Conservation (phyloP, 768 basidiomycete species). For the Mrakia gelida region DNA sequence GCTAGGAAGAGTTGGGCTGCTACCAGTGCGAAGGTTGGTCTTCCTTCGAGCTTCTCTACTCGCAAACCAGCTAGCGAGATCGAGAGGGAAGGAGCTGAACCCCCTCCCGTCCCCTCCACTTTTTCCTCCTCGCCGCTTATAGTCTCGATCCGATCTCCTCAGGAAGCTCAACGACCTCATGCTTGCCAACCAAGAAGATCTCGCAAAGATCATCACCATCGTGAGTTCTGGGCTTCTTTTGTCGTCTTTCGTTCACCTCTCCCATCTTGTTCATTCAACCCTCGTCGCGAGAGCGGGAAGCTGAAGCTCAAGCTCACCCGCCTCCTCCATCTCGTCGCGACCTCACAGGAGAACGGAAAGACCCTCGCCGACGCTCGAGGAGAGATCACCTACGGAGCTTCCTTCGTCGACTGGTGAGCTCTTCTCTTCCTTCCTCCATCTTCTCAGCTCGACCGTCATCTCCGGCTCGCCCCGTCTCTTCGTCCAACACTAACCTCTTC, state of each 20-base stretch:
- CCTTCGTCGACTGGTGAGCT: conserved; percentile 59
- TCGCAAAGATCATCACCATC: conserved; percentile 66
- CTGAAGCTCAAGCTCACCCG: too few species aligned
- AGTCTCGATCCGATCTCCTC: conserved; percentile 79
- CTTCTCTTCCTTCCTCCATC: too few species aligned
- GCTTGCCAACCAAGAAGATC: conserved; percentile 78
- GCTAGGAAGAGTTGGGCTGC: conserved; percentile 82
- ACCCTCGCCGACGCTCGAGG: conserved; percentile 77
- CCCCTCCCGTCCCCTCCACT: conserved; percentile 28
- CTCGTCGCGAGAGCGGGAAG: too few species aligned
- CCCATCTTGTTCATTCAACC: neutral
- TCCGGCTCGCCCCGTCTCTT: neutral
- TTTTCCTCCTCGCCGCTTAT: conserved; percentile 32
- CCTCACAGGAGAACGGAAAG: conserved; percentile 77
- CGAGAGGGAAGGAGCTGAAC: conserved; percentile 7
- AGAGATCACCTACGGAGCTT: conserved; percentile 79
- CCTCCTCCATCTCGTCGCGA: neutral
- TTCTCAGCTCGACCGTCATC: neutral
- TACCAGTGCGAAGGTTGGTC: conserved; percentile 74
- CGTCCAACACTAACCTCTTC: neutral
- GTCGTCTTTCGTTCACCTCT: neutral
- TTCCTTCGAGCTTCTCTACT: conserved; percentile 7
- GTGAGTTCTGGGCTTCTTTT: neutral
- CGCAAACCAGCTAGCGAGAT: neutral
- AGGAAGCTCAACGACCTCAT: conserved; percentile 72